Base-by-base conservation (phyloP, 2,329 filamentous ascomycete genomes). In the Phialocephala sp. region DNA sequence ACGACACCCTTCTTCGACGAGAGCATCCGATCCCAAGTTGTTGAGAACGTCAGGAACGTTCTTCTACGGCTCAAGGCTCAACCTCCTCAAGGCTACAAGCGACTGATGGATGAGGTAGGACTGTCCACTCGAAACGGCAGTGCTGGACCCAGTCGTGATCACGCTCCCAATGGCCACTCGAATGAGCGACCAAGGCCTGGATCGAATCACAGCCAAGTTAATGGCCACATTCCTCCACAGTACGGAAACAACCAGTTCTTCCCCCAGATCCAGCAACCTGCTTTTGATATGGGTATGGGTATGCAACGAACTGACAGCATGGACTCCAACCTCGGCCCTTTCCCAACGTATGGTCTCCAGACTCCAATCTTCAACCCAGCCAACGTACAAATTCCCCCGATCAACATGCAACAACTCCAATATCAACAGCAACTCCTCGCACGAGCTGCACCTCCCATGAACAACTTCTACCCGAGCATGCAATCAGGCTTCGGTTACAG, bases 1-100 rank as follows among this genome's bases (percentile, higher is more conserved):
- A 98, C 95, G 0, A 98, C 94, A 8, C 95, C 95, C 0, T 98
- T 97, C 85, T 94, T 98, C 70, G 95, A 99, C 71, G 95, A 99
- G 77, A 89, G 84, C 60, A 94, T 97, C 76, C 91, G 95, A 57
- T 83, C 85, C 55, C 92, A 97, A 73, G 93, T 97, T 24, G 88
- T 97, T 5, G 93, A 97, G 74, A 97, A 93, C 65, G 92, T 99
- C 60, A 93, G 94, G 75, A 92, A 89, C 73, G 93, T 98, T 45
- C 85, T 99, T 39, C 80, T 94, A 39, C 91, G 91, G 74, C 90
- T 98, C 79, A 97, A 97, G 81, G 94, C 93, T 6, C 92, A 97
- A 74, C 93, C 95, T 18, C 91, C 90, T 68, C 95, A 98, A 80
- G 95, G 95, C 60, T 99, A 99, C 82, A 99, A 98, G 84, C 91